phyloP scores from a whole-genome alignment of 805 yeast genomes.

The Suhomyces sp. region DNA sequence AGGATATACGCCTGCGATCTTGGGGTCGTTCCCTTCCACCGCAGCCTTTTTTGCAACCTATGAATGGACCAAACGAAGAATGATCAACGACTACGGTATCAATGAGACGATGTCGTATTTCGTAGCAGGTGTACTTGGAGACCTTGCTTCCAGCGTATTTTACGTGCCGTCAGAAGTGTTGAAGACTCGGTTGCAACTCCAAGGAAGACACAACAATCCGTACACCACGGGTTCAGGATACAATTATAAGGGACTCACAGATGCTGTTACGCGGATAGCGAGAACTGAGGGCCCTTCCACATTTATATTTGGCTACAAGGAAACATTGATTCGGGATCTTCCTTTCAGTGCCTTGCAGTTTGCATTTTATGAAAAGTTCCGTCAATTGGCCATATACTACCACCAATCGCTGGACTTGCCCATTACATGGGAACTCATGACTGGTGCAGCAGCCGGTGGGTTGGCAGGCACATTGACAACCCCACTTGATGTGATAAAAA shows the following conservation, averaged over 20 bases:
- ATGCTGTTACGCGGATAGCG: slow-evolving; percentile 68
- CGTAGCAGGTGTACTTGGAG: slow-evolving; percentile 90
- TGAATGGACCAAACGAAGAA: slow-evolving; percentile 70
- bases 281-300: slow-evolving; percentile 72
- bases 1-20: slow-evolving; percentile 88
- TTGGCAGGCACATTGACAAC: slow-evolving; percentile 87
- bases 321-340: slow-evolving; percentile 86
- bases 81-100: slow-evolving; percentile 60
- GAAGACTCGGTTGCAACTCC: slow-evolving; percentile 89
- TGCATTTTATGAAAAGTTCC: slow-evolving; percentile 87
- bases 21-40: slow-evolving; percentile 93
- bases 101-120: slow-evolving; percentile 82
- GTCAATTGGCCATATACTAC: slow-evolving; percentile 55
- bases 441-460: slow-evolving; percentile 97
- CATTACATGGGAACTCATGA: slow-evolving; percentile 61
- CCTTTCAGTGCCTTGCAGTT: slow-evolving; percentile 96
- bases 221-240: slow-evolving; percentile 73
- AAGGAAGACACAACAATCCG: slow-evolving; percentile 82
- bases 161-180: slow-evolving; percentile 96
- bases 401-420: slow-evolving; percentile 45
- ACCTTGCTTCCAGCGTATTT: slow-evolving; percentile 79
- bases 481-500: slow-evolving; percentile 88
- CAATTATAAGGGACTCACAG: slow-evolving; percentile 71
- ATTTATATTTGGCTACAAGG: slow-evolving; percentile 87
- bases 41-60: slow-evolving; percentile 92